Percentiles rank a stretch among this genome's conserved stretches.
Conservation (phyloP, 2,329 filamentous ascomycete species). For the Trichoderma gracile region DNA sequence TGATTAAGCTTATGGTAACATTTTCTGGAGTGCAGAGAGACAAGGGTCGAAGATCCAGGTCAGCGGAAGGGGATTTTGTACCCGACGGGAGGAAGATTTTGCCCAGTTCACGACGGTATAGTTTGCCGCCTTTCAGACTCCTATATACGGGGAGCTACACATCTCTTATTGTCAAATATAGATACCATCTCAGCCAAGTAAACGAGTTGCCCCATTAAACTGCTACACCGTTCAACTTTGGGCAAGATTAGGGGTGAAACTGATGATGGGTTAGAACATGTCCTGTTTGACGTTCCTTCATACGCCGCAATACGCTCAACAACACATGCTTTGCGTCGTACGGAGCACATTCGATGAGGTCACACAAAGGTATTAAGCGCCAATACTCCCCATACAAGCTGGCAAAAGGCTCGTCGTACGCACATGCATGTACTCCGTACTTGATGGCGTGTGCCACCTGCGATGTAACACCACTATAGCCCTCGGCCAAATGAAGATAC, state of each 20-base stretch:
- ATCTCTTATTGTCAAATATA: too few relatives aligned
- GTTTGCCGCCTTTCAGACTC: too few relatives aligned
- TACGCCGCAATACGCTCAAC: not conserved
- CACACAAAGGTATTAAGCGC: not conserved
- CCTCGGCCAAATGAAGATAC: not conserved
- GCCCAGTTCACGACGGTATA: too few relatives aligned
- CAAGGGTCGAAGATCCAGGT: constrained; percentile 5
- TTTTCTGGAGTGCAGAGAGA: constrained; percentile 18
- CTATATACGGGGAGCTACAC: too few relatives aligned
- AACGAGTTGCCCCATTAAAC: too few relatives aligned
- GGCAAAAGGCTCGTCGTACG: not conserved
- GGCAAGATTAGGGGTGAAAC: not conserved
- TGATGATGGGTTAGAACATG: not conserved
- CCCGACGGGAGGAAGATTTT: not conserved
- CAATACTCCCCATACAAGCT: not conserved
- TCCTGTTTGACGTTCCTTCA: not conserved
- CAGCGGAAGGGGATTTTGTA: constrained; percentile 9
- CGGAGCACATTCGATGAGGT: not conserved
- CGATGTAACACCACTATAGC: constrained; percentile 2
- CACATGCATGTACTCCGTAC: not conserved
- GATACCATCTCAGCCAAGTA: not conserved
- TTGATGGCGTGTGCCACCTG: constrained; percentile 13
- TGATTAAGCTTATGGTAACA: constrained; percentile 16
- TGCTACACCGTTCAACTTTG: too few relatives aligned
- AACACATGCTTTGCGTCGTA: not conserved